phyloP scores from a whole-genome alignment of 1,284 basidiomycete genomes.

The Fomitiporia mediterranea region DNA sequence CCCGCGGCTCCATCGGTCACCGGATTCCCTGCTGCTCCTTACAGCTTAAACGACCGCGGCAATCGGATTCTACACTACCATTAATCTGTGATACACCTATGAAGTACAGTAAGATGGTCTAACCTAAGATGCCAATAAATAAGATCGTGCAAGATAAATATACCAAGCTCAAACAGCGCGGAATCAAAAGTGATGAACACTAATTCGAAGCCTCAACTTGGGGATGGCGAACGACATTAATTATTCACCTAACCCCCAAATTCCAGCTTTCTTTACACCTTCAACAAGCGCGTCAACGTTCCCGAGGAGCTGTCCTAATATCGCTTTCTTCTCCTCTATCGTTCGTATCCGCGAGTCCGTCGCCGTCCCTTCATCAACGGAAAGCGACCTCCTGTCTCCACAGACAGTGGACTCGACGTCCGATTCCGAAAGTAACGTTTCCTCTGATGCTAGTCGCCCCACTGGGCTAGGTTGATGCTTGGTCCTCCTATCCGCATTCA shows the following conservation, averaged over 20 bases:
- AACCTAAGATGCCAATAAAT: conserved; percentile 1
- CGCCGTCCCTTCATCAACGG: not conserved
- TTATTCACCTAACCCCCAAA: conserved; percentile 59
- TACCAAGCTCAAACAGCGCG: no score
- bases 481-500: not conserved
- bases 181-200: no score
- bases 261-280: conserved; percentile 75
- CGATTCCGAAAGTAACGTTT: conserved; percentile 7
- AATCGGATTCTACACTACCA: not conserved
- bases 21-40: no score
- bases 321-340: conserved; percentile 81
- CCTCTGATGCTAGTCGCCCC: conserved; percentile 14
- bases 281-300: conserved; percentile 87
- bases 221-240: no score
- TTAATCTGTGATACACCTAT: not conserved
- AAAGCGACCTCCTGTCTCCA: not conserved
- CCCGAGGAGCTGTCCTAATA: conserved; percentile 75
- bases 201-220: no score
- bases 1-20: no score
- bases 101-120: not conserved
- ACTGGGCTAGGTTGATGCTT: conserved; percentile 14
- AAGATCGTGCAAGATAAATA: no score
- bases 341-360: conserved; percentile 33
- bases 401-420: not conserved
- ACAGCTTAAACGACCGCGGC: no score